Evolutionary conservation across 345 rosid species (phyloP).

Genomic region (Mercurialis annua): DNA sequence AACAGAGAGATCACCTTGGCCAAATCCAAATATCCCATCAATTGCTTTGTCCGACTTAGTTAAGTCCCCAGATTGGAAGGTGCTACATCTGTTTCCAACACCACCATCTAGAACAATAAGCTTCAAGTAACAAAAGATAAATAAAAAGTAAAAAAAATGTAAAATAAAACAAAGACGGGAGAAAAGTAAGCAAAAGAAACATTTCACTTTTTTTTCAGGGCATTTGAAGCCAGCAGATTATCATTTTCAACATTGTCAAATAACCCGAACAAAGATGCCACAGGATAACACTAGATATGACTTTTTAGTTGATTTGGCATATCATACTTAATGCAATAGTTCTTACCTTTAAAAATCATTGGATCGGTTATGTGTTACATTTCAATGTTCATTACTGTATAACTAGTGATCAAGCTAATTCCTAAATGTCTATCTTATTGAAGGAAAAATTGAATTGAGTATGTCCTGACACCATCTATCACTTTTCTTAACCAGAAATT

Average conservation of each 20-base stretch:
- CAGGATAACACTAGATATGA: background rate
- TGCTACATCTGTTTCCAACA: slow-evolving; percentile 37
- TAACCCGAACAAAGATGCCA: background rate
- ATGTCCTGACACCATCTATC: background rate
- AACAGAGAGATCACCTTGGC: slow-evolving; percentile 32
- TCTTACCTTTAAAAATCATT: too few relatives aligned
- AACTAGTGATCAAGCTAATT: background rate
- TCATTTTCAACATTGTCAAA: background rate
- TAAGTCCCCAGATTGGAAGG: slow-evolving; percentile 33
- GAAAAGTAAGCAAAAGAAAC: background rate
- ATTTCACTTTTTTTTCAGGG: background rate
- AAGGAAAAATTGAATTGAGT: background rate
- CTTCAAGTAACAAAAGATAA: slow-evolving; percentile 5
- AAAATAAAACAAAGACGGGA: background rate
- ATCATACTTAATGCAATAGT: slow-evolving; percentile 1
- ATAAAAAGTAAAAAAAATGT: background rate
- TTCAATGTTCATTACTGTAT: background rate
- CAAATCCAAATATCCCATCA: slow-evolving; percentile 39
- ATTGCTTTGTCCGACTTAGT: slow-evolving; percentile 30
- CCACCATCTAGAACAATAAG: slow-evolving; percentile 16
- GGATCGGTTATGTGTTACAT: too few relatives aligned
- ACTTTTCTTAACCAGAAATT: background rate
- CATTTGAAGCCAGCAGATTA: background rate
- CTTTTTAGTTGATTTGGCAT: background rate
- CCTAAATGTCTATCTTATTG: background rate